Conservation (phyloP, 208 protist genomes). For the Balamuthia mandrillaris region DNA sequence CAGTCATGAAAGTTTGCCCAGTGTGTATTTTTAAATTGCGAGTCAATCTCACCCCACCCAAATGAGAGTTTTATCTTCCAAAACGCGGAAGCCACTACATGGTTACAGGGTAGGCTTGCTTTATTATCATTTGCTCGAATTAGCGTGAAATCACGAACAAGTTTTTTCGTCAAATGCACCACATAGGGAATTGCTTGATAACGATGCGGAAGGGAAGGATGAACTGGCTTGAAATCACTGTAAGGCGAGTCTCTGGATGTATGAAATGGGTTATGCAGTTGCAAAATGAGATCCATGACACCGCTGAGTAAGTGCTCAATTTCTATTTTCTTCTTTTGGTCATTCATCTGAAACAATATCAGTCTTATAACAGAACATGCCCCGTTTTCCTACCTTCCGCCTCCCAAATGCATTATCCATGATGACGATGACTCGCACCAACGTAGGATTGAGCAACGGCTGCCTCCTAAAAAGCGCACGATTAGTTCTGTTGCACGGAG, state of each 20-base stretch:
- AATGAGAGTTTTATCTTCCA: neutral
- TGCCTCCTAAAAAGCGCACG: no score
- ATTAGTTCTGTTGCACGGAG: no score
- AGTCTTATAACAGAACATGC: no score
- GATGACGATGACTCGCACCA: no score
- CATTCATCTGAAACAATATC: no score
- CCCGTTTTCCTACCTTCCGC: no score
- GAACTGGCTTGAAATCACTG: slow-evolving; percentile 14
- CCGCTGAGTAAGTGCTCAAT: no score
- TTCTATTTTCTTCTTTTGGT: no score
- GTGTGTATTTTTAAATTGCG: slow-evolving; percentile 18
- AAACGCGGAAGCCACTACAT: neutral
- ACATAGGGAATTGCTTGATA: slow-evolving; percentile 15
- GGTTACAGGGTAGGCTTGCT: neutral
- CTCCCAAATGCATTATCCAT: no score
- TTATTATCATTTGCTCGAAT: neutral
- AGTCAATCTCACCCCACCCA: neutral
- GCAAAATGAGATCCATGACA: slow-evolving; percentile 16
- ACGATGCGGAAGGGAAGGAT: neutral
- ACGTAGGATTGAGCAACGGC: no score
- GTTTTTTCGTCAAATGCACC: neutral
- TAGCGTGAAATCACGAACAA: neutral
- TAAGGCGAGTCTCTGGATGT: neutral
- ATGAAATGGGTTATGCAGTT: slow-evolving; percentile 23
- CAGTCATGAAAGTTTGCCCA: slow-evolving; percentile 32